A percentile compares a stretch with the other conserved stretches of the same genome.
Conservation (phyloP, 768 basidiomycete genomes). For the Nidularia sp. region DNA sequence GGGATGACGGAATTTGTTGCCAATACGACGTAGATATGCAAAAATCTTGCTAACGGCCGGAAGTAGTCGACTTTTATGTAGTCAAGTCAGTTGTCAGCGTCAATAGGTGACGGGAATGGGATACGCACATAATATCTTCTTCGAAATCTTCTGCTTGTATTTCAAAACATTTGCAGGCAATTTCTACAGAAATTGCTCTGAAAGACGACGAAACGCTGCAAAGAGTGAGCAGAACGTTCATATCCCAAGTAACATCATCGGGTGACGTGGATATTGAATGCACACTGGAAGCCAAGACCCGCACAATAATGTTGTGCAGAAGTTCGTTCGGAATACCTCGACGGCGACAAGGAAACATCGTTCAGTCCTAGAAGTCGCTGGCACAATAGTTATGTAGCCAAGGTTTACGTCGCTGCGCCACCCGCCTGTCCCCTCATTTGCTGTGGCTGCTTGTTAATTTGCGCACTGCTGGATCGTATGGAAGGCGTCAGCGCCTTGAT, state of each 20-base stretch:
- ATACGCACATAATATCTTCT: not conserved
- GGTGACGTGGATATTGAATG: not conserved
- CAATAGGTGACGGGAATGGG: not conserved
- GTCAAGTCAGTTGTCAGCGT: not conserved
- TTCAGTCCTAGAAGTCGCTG: too few relatives aligned
- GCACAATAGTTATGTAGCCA: too few relatives aligned
- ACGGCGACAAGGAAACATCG: too few relatives aligned
- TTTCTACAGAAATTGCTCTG: not conserved
- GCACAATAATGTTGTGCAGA: not conserved
- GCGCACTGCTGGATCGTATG: too few relatives aligned
- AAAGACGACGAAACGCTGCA: not conserved
- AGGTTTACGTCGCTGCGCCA: too few relatives aligned
- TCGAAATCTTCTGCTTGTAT: not conserved
- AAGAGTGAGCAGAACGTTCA: not conserved
- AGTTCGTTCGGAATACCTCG: too few relatives aligned
- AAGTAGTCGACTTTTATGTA: slow-evolving; percentile 5
- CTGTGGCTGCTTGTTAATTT: too few relatives aligned
- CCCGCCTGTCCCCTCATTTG: too few relatives aligned
- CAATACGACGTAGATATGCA: slow-evolving; percentile 16
- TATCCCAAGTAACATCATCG: not conserved
- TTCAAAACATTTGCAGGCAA: not conserved
- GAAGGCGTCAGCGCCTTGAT: too few relatives aligned
- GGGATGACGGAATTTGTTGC: slow-evolving; percentile 16
- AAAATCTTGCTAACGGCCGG: slow-evolving; percentile 14
- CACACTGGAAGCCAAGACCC: not conserved